Evolutionary conservation across 2,329 filamentous ascomycete genomes (phyloP), one percentile per base, ranked within the genome.

Genomic region (Penicillium palitans): DNA sequence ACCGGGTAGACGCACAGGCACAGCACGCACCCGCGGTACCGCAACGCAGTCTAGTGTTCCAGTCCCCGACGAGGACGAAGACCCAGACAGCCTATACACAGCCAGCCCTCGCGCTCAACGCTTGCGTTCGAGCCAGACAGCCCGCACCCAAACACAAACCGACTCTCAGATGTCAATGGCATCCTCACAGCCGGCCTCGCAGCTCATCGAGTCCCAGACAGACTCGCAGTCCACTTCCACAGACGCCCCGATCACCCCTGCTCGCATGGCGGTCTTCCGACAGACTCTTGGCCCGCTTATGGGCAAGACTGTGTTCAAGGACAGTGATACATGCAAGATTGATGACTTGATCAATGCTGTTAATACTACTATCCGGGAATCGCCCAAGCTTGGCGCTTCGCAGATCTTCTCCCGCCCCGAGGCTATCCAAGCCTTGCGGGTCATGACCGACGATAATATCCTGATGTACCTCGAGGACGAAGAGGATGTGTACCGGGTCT

Each of bases 401-500:
- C 73, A 77, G 15, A 76, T 81, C 39, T 99, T 96, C 76, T 83
- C 80, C 27, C 83, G 83, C 39, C 80, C 79, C 0, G 95, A 99
- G 76, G 91, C 90, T 0, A 79, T 89, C 58, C 84, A 88, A 74
- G 93, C 91, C 45, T 79, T 99, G 57, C 85, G 86, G 75, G 87
- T 84, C 72, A 87, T 99, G 85, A 88, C 91, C 68, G 87, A 90
- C 64, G 81, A 83, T 67, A 97, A 97, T 74, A 88, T 93, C 79
- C 87, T 99, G 71, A 99, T 99, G 93, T 80, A 74, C 67, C 73
- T 78, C 46, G 77, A 78, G 51, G 61, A 71, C 56, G 87, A 87
- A 42, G 83, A 88, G 50, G 79, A 87, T 60, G 86, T 90, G 45
- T 90, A 90, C 74, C 88, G 88, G 76, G 85, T 91, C 56, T 90